These are phyloP conservation scores for Solanum ossicruentum DNA, from an alignment of 257 asterid genomes.

Conservation along the genomic window DNA sequence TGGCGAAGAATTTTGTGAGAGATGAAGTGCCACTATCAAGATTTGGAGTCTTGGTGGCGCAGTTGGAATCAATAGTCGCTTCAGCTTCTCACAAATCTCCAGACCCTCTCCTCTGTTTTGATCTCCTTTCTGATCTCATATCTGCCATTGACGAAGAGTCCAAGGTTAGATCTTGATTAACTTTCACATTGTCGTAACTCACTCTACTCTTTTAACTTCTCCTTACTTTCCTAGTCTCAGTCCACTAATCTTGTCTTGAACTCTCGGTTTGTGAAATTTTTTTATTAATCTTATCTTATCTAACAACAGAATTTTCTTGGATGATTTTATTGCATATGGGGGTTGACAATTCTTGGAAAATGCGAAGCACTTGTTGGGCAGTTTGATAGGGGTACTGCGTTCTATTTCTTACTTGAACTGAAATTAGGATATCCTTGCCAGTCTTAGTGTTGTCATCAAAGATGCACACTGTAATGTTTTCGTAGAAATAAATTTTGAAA, in stretches of 20 bases:
- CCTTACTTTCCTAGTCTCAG: not conserved
- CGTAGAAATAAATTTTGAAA: not conserved
- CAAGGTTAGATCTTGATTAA: slow-evolving; percentile 31
- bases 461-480: not conserved
- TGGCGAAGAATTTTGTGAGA: slow-evolving; percentile 45
- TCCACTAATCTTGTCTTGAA: not conserved
- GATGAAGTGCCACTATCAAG: slow-evolving; percentile 57
- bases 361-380: not conserved
- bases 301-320: not conserved
- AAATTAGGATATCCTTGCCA: not conserved
- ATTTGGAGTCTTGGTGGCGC: slow-evolving; percentile 96
- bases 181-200: not conserved
- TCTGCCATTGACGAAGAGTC: slow-evolving; percentile 75
- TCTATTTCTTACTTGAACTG: not conserved
- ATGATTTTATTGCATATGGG: not conserved
- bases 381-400: not conserved
- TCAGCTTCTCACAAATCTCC: slow-evolving; percentile 94
- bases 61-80: slow-evolving; percentile 83
- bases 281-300: not conserved
- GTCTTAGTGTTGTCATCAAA: not conserved
- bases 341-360: not conserved
- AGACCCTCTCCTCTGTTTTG: slow-evolving; percentile 85
- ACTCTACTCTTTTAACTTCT: not conserved
- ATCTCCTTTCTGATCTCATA: slow-evolving; percentile 91
- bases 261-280: not conserved